Evolutionary conservation across 352 stramenopile species (phyloP), one percentile per base, ranked within the genome.

Genomic region (Phytophthora citrophthora): DNA sequence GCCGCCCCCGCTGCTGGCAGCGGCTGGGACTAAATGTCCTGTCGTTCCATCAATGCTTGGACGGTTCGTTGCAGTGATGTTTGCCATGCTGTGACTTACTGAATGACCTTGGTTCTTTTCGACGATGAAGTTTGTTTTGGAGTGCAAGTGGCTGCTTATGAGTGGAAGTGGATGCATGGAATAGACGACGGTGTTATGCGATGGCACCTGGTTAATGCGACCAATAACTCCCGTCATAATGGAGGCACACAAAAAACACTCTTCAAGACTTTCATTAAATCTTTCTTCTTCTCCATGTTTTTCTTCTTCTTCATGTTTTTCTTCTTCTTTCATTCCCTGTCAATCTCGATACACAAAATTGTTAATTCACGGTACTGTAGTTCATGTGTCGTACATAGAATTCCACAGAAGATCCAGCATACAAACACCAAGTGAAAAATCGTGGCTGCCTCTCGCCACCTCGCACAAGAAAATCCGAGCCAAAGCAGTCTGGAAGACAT

Each of bases 181-280:
- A 93, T 94, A 96, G 72, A 96, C 88, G 88, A 96, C 83, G 88
- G 86, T 93, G 88, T 96, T 94, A 88, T 88, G 88, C 88, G 88
- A 96, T 96, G 88, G 86, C 88, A 92, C 86, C 84, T 79, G 88
- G 88, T 96, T 96, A 96, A 96, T 95, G 87, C 80, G 75, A 90
- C 80, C 77, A 65, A 68, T 66, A 68, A 56, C 75, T 82, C 61
- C 67, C 51, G 43, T 23, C 34, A 58, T 45, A 46, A 49, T 23
- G 31, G 29, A 46, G 56, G 39, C 40, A 52, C 8, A 12, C 23
- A 70, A 76, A 74, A 73, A 47, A 80, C 65, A 54, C 43, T 66
- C 34, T 52, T 54, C 54, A 48, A 50, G 45, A n/a, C n/a, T n/a
- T n/a, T n/a, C n/a, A n/a, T n/a, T n/a, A n/a, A n/a, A n/a, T 47